A percentile compares a stretch with the other conserved stretches of the same genome.
phyloP scores from a whole-genome alignment of 495 filamentous ascomycete genomes.

The Aspergillus coremiiformis region DNA sequence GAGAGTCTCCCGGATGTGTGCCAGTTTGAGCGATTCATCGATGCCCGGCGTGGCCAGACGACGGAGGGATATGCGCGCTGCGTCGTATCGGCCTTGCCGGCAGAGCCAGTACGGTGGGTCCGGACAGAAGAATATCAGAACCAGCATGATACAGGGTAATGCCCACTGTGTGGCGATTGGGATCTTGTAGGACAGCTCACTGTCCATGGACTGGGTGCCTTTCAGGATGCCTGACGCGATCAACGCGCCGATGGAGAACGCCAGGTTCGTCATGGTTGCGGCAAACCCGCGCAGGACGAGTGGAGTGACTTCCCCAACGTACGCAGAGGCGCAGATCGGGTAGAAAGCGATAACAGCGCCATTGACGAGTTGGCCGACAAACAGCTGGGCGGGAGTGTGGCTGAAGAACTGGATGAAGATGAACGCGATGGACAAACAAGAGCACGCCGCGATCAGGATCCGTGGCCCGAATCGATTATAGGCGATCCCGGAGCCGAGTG shows the following conservation, averaged over 20 bases:
- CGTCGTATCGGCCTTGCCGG: slow-evolving; percentile 33
- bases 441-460: slow-evolving; percentile 25
- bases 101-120: slow-evolving; percentile 47
- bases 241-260: slow-evolving; percentile 32
- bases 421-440: slow-evolving; percentile 23
- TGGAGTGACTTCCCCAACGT: slow-evolving; percentile 32
- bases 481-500: slow-evolving; percentile 27
- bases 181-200: slow-evolving; percentile 29
- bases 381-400: slow-evolving; percentile 23
- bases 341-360: slow-evolving; percentile 31
- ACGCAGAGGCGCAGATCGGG: slow-evolving; percentile 30
- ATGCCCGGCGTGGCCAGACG: slow-evolving; percentile 24
- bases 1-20: slow-evolving; percentile 29
- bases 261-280: slow-evolving; percentile 33
- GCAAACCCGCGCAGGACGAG: slow-evolving; percentile 34
- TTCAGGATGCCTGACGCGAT: slow-evolving; percentile 34
- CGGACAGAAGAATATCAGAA: slow-evolving; percentile 37
- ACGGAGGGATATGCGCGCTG: slow-evolving; percentile 27
- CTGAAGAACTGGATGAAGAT: slow-evolving; percentile 35
- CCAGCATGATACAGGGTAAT: slow-evolving; percentile 24
- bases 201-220: slow-evolving; percentile 24
- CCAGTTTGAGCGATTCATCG: slow-evolving; percentile 18
- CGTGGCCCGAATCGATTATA: slow-evolving; percentile 28
- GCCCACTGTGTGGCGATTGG: slow-evolving; percentile 33
- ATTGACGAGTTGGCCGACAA: slow-evolving; percentile 30